Conservation (phyloP, 345 rosid genomes). For the Salix purpurea region DNA sequence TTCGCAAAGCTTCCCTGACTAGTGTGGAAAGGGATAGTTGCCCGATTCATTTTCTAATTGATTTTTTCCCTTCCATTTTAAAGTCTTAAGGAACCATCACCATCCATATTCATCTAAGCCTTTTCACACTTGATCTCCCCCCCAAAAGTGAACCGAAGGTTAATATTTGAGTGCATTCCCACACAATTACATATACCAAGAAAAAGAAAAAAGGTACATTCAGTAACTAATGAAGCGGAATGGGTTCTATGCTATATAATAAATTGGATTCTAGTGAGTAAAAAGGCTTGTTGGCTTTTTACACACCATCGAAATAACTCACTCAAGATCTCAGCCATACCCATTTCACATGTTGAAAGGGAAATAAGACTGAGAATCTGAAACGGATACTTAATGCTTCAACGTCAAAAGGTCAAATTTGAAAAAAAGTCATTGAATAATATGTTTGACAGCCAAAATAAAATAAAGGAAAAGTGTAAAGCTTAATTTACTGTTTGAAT, state of each 20-base stretch:
- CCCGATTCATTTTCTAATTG: background rate
- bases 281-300: constrained; percentile 23
- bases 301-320: constrained; percentile 8
- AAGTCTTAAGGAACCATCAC: constrained; percentile 14
- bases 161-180: background rate
- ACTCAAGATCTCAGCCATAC: constrained; percentile 12
- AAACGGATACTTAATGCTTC: constrained; percentile 21
- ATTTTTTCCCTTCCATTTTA: background rate
- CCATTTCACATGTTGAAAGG: constrained; percentile 18
- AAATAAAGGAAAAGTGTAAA: background rate
- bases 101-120: constrained; percentile 20
- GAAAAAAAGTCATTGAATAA: background rate
- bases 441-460: background rate
- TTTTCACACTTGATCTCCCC: constrained; percentile 8
- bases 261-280: background rate
- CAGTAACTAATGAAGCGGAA: constrained; percentile 2
- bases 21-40: constrained; percentile 7
- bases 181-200: too few relatives aligned
- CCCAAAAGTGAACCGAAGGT: constrained; percentile 5
- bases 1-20: background rate
- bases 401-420: constrained; percentile 15
- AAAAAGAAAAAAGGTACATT: background rate
- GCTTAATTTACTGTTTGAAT: too few relatives aligned
- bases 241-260: background rate
- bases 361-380: constrained; percentile 25